phyloP scores from a whole-genome alignment of 352 stramenopile genomes.

The Pythium vanterpoolii region DNA sequence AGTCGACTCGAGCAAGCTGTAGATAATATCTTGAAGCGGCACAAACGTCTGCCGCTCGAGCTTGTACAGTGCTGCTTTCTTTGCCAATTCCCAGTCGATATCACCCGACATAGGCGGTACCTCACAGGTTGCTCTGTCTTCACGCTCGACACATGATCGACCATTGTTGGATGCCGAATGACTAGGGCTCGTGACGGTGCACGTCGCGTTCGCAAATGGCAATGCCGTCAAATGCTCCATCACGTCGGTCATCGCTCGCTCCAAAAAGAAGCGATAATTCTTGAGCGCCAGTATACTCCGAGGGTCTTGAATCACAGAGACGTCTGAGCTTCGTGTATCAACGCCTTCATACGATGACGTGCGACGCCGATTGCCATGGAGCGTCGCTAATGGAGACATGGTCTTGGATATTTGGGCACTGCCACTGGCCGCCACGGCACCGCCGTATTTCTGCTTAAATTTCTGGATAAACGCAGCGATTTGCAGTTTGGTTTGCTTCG shows the following conservation, averaged over 20 bases:
- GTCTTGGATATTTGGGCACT: conserved; percentile 12
- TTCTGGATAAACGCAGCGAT: conserved; percentile 39
- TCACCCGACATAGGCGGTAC: conserved; percentile 11
- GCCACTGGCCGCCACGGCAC: background rate
- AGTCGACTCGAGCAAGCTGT: conserved; percentile 45
- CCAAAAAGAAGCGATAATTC: conserved; percentile 73
- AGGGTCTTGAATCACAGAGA: conserved; percentile 36
- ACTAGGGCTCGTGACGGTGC: conserved; percentile 24
- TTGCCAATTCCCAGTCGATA: conserved; percentile 46
- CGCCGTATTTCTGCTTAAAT: conserved; percentile 56
- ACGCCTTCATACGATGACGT: conserved; percentile 16
- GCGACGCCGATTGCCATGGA: conserved; percentile 5
- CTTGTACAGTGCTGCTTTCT: conserved; percentile 52
- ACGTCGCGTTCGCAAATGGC: conserved; percentile 12
- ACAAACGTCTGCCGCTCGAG: conserved; percentile 66
- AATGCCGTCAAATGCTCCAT: conserved; percentile 38
- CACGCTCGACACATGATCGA: background rate
- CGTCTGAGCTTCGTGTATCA: conserved; percentile 8
- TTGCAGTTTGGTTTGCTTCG: conserved; percentile 35
- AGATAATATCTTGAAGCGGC: conserved; percentile 64
- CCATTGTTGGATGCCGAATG: background rate
- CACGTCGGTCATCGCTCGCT: conserved; percentile 49
- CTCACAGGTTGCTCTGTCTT: background rate
- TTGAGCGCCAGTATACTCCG: conserved; percentile 58
- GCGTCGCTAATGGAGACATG: conserved; percentile 8